Conservation (phyloP, 1,139 yeast genomes). For the Zygosaccharomyces pseudobailii region DNA sequence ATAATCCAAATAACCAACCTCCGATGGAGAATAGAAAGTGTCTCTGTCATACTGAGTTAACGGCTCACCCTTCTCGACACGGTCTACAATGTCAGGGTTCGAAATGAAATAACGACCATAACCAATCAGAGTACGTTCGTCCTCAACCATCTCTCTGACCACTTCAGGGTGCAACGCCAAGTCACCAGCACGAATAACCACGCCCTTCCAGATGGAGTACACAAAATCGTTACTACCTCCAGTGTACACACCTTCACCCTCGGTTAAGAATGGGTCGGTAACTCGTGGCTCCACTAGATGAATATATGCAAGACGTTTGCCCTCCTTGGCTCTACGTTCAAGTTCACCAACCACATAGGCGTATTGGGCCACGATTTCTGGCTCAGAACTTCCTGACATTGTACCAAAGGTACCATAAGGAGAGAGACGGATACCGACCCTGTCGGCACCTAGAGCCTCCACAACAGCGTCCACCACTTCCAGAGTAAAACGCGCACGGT, state of each 20-base stretch:
- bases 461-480: slow-evolving; percentile 52
- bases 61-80: slow-evolving; percentile 42
- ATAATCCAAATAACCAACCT: slow-evolving; percentile 34
- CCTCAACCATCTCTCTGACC: slow-evolving; percentile 27
- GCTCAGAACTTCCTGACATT: slow-evolving; percentile 38
- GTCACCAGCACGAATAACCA: slow-evolving; percentile 45
- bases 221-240: slow-evolving; percentile 38
- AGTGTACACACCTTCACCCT: slow-evolving; percentile 29
- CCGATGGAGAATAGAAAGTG: slow-evolving; percentile 36
- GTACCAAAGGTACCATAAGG: slow-evolving; percentile 44
- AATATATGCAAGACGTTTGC: slow-evolving; percentile 46
- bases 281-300: slow-evolving; percentile 49
- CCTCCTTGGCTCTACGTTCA: slow-evolving; percentile 37
- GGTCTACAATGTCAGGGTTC: slow-evolving; percentile 50
- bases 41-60: slow-evolving; percentile 40
- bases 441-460: slow-evolving; percentile 50
- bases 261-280: slow-evolving; percentile 27
- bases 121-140: slow-evolving; percentile 42
- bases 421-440: slow-evolving; percentile 54
- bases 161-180: slow-evolving; percentile 32
- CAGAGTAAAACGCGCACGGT: slow-evolving; percentile 53
- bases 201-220: slow-evolving; percentile 46
- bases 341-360: slow-evolving; percentile 38
- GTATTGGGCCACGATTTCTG: slow-evolving; percentile 33
- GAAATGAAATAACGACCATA: slow-evolving; percentile 46